A percentile compares a stretch with the other conserved stretches of the same genome.
These are phyloP conservation scores for Acephala macrosclerotiorum DNA, from an alignment of 2,329 filamentous ascomycete species.

Conservation along the genomic window DNA sequence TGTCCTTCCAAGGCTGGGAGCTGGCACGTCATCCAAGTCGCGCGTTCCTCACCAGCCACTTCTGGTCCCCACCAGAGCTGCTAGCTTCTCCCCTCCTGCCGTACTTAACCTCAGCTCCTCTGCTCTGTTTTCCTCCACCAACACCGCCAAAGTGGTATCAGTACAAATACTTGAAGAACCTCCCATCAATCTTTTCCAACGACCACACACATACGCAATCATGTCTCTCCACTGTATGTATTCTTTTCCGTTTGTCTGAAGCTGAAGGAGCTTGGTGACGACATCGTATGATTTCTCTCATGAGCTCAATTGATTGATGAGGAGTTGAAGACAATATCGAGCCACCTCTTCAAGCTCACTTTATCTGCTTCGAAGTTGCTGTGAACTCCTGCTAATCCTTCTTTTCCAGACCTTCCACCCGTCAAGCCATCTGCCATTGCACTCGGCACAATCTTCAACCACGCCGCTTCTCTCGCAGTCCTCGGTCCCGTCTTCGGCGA, in stretches of 20 bases:
- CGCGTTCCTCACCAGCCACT: background rate
- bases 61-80: background rate
- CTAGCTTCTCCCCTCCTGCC: background rate
- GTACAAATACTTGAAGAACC: constrained; percentile 39
- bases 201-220: constrained; percentile 36
- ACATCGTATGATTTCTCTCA: constrained; percentile 21
- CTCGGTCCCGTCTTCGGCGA: constrained; percentile 91
- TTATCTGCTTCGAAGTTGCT: background rate
- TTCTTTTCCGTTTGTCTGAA: background rate
- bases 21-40: background rate
- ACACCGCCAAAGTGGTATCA: constrained; percentile 35
- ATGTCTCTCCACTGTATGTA: constrained; percentile 44
- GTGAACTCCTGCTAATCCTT: constrained; percentile 12
- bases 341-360: background rate
- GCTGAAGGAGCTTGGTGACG: constrained; percentile 26
- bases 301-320: background rate
- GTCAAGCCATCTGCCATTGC: constrained; percentile 99
- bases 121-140: constrained; percentile 11
- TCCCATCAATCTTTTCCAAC: constrained; percentile 35
- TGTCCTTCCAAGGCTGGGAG: background rate
- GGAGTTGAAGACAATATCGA: constrained; percentile 1
- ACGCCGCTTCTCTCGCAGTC: constrained; percentile 87
- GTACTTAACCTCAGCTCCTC: background rate
- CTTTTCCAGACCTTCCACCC: constrained; percentile 65
- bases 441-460: constrained; percentile 94